Evolutionary conservation across 2,329 filamentous ascomycete genomes (phyloP).

Genomic region (Colletotrichum sp.): DNA sequence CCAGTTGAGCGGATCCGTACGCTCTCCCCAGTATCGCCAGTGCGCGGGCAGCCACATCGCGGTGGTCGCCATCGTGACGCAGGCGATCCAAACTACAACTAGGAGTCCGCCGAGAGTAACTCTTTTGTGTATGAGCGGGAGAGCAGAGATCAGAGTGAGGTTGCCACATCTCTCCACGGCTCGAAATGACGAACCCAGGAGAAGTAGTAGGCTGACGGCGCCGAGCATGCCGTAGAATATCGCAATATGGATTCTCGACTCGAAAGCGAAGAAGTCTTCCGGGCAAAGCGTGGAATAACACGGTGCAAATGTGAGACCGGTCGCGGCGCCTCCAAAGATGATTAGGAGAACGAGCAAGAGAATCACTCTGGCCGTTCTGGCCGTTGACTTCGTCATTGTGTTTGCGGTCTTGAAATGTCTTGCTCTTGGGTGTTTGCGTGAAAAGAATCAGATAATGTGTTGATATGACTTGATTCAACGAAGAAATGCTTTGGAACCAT

Average conservation of each 20-base stretch:
- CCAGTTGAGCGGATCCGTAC: slow-evolving; percentile 12
- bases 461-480: neutral
- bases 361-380: neutral
- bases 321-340: neutral
- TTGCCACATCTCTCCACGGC: neutral
- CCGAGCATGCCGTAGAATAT: slow-evolving; percentile 18
- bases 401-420: neutral
- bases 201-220: neutral
- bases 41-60: slow-evolving; percentile 11
- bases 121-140: neutral
- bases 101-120: slow-evolving; percentile 7
- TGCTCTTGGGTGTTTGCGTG: neutral
- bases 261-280: slow-evolving; percentile 12
- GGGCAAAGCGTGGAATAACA: slow-evolving; percentile 21
- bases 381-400: neutral
- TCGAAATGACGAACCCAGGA: neutral
- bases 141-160: neutral
- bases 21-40: neutral
- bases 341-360: neutral
- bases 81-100: slow-evolving; percentile 5
- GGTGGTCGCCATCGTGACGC: neutral
- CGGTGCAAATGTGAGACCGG: slow-evolving; percentile 12
- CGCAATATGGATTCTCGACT: slow-evolving; percentile 13
- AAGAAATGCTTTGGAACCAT: fast-evolving
- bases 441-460: neutral